Evolutionary conservation across 2,329 filamentous ascomycete genomes (phyloP).

Genomic region (Fusarium sp.): DNA sequence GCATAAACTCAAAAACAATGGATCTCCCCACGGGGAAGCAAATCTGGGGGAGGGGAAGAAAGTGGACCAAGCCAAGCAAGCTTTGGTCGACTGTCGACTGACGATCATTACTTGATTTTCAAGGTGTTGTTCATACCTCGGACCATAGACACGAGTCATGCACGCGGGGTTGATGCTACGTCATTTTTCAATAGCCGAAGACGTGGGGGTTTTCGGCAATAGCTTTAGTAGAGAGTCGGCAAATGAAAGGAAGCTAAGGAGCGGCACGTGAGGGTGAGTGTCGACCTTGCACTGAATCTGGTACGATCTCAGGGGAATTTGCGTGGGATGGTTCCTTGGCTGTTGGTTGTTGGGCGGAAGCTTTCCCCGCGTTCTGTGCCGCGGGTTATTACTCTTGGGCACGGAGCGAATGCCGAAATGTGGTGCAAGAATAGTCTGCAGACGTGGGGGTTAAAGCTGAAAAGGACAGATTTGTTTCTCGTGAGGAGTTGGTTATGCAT

Average conservation of each 20-base stretch:
- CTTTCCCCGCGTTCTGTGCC: not conserved
- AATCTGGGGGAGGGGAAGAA: constrained; percentile 7
- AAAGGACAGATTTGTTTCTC: not conserved
- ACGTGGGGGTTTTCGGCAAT: constrained; percentile 11
- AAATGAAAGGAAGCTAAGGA: not conserved
- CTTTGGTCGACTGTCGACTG: not conserved
- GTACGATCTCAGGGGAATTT: not conserved
- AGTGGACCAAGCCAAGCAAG: not conserved
- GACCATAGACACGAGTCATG: not conserved
- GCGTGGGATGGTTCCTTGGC: not conserved
- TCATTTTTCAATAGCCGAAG: not conserved
- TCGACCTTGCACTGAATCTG: not conserved
- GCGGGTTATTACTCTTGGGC: not conserved
- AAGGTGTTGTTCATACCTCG: not conserved
- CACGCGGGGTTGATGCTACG: not conserved
- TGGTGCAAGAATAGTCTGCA: not conserved
- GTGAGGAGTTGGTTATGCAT: rapidly evolving
- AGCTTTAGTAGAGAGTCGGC: not conserved
- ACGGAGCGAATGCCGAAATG: not conserved
- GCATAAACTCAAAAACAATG: not conserved
- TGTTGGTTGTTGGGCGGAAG: too few species aligned
- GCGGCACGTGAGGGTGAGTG: constrained; percentile 6
- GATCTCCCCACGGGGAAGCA: constrained; percentile 1
- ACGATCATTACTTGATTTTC: not conserved
- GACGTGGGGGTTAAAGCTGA: not conserved